phyloP scores from a whole-genome alignment of 2,329 filamentous ascomycete genomes.

The Verticillium nonalfalfae region DNA sequence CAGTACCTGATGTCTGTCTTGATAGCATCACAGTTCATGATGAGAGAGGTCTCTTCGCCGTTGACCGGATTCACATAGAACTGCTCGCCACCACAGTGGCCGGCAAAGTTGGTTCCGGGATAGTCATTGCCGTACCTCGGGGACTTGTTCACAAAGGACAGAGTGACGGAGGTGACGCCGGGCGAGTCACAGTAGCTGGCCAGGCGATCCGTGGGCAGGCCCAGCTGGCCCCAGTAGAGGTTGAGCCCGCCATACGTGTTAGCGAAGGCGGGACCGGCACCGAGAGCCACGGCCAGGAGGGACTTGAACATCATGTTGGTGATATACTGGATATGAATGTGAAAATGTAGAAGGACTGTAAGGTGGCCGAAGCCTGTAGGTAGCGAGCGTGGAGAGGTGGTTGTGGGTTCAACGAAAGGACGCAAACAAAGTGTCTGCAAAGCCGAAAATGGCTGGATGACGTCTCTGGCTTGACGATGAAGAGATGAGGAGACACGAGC shows the following conservation, averaged over 20 bases:
- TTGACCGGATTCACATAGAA: constrained; percentile 13
- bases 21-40: constrained; percentile 26
- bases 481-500: not conserved
- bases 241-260: constrained; percentile 24
- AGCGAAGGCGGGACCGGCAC: constrained; percentile 11
- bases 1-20: constrained; percentile 33
- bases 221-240: constrained; percentile 33
- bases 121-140: constrained; percentile 28
- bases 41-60: constrained; percentile 20
- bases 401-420: constrained; percentile 27
- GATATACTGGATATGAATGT: constrained; percentile 5
- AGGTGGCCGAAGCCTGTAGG: constrained; percentile 22
- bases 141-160: constrained; percentile 29
- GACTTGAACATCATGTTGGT: constrained; percentile 14
- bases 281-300: constrained; percentile 16
- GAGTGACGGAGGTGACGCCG: constrained; percentile 28
- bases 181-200: constrained; percentile 25
- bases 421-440: constrained; percentile 16
- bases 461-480: constrained; percentile 8
- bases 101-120: constrained; percentile 32
- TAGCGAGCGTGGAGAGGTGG: constrained; percentile 20
- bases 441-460: constrained; percentile 5
- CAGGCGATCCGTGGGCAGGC: constrained; percentile 18
- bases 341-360: constrained; percentile 19
- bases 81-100: constrained; percentile 25